These are phyloP conservation scores for Wickerhamiella pararugosa DNA, from an alignment of 1,139 yeast genomes.

Conservation along the genomic window DNA sequence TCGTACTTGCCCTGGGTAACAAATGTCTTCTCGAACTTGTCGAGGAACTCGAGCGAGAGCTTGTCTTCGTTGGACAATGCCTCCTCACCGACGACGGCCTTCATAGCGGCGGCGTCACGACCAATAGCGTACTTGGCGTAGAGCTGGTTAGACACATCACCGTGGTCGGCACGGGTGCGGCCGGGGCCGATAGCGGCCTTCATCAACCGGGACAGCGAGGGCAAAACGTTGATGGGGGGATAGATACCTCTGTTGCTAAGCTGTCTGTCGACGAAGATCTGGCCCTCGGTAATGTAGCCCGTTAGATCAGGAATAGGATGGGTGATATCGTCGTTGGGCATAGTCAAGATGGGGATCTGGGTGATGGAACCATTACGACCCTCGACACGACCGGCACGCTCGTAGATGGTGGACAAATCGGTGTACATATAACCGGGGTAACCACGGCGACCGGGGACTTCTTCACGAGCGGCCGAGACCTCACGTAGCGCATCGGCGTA, in stretches of 20 bases:
- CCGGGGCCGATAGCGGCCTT: constrained; percentile 99
- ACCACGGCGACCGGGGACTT: constrained; percentile 99
- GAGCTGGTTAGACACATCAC: constrained; percentile 96
- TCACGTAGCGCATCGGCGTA: constrained; percentile 99
- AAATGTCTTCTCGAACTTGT: constrained; percentile 91
- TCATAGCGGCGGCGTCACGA: constrained; percentile 99
- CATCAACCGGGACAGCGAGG: constrained; percentile 95
- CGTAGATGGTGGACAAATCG: constrained; percentile 95
- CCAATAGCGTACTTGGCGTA: constrained; percentile 99
- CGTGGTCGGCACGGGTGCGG: constrained; percentile 98
- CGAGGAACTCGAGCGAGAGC: constrained; percentile 89
- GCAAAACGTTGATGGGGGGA: constrained; percentile 97
- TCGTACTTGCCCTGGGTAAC: constrained; percentile 94
- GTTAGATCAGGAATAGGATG: constrained; percentile 99
- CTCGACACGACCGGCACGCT: constrained; percentile 99
- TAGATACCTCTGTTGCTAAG: constrained; percentile 89
- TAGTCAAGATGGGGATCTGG: constrained; percentile 94
- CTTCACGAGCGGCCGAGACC: constrained; percentile 99
- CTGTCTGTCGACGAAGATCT: constrained; percentile 93
- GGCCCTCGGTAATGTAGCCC: constrained; percentile 98
- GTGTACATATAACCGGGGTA: constrained; percentile 99
- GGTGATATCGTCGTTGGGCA: constrained; percentile 99
- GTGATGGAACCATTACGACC: constrained; percentile 99
- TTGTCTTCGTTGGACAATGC: constrained; percentile 96
- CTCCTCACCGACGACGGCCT: constrained; percentile 99